Conservation (phyloP, 192 early-diverging fungal genomes). For the Backusella macrospora region DNA sequence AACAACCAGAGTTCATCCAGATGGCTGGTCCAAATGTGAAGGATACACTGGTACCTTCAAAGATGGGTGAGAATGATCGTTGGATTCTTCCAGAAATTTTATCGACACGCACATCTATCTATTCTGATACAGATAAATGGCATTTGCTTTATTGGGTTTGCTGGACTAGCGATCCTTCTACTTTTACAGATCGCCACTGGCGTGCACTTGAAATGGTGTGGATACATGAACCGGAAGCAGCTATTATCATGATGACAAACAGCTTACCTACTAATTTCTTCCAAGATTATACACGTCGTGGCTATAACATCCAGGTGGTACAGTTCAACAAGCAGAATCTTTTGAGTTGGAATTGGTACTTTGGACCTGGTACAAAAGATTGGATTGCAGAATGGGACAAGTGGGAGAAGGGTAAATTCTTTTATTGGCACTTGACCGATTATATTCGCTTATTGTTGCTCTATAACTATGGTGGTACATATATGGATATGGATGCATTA, state of each 20-base stretch:
- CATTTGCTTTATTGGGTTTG: conserved; percentile 59
- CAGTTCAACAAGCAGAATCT: conserved; percentile 55
- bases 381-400: conserved; percentile 57
- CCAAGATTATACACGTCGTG: conserved; percentile 50
- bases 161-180: conserved; percentile 57
- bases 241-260: conserved; percentile 57
- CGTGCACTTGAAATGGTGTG: conserved; percentile 59
- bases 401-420: conserved; percentile 54
- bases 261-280: conserved; percentile 55
- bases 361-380: conserved; percentile 54
- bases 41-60: conserved; percentile 22
- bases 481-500: conserved; percentile 68
- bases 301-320: conserved; percentile 59
- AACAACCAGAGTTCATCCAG: conserved; percentile 24
- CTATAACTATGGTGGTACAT: conserved; percentile 63
- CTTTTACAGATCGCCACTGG: conserved; percentile 58
- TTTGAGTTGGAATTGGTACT: conserved; percentile 56
- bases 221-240: conserved; percentile 57
- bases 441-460: conserved; percentile 54
- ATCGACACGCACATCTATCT: conserved; percentile 52
- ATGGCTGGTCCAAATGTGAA: conserved; percentile 28
- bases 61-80: conserved; percentile 46
- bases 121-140: conserved; percentile 61
- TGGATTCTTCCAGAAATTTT: conserved; percentile 58
- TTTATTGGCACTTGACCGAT: conserved; percentile 58